These are phyloP conservation scores for Fusarium sp. DNA, from an alignment of 2,329 filamentous ascomycete species.

Conservation along the genomic window DNA sequence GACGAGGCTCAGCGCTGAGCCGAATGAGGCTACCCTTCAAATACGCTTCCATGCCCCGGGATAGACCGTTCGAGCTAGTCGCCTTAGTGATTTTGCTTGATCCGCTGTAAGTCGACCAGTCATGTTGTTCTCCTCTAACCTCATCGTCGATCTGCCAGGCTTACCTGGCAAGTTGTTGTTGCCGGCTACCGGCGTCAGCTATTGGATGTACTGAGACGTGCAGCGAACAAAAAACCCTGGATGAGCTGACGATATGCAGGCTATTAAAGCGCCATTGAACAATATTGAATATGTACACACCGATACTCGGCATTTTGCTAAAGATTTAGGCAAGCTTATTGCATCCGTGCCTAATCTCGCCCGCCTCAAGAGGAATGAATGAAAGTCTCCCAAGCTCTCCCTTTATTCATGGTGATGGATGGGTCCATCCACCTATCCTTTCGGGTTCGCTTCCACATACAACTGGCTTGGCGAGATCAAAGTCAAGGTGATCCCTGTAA, in stretches of 20 bases:
- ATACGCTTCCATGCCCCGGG: slow-evolving; percentile 15
- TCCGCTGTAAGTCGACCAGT: slow-evolving; percentile 11
- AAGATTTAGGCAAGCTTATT: not conserved
- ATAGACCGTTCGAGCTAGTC: slow-evolving; percentile 32
- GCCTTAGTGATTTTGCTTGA: slow-evolving; percentile 21
- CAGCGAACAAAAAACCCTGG: not conserved
- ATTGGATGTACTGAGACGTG: not conserved
- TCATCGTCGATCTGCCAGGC: slow-evolving; percentile 35
- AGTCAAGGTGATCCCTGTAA: not conserved
- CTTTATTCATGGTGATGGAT: slow-evolving; percentile 8
- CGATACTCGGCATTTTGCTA: slow-evolving; percentile 1
- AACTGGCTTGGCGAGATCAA: slow-evolving; percentile 3
- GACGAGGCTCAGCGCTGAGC: slow-evolving; percentile 21
- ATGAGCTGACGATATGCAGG: slow-evolving; percentile 12
- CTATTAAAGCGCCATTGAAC: not conserved
- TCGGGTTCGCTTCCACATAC: slow-evolving; percentile 11
- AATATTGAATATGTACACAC: not conserved
- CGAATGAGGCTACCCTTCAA: slow-evolving; percentile 22
- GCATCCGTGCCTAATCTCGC: slow-evolving; percentile 2
- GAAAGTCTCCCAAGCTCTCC: not conserved
- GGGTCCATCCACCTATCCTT: slow-evolving; percentile 6
- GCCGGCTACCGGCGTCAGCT: slow-evolving; percentile 11
- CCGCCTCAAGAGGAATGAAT: slow-evolving; percentile 10
- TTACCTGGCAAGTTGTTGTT: slow-evolving; percentile 3
- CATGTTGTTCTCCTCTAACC: slow-evolving; percentile 12